Percentiles rank a stretch among this genome's conserved stretches.
Conservation (phyloP, 306 rosid species). For the peach (Prunus persica) region DNA sequence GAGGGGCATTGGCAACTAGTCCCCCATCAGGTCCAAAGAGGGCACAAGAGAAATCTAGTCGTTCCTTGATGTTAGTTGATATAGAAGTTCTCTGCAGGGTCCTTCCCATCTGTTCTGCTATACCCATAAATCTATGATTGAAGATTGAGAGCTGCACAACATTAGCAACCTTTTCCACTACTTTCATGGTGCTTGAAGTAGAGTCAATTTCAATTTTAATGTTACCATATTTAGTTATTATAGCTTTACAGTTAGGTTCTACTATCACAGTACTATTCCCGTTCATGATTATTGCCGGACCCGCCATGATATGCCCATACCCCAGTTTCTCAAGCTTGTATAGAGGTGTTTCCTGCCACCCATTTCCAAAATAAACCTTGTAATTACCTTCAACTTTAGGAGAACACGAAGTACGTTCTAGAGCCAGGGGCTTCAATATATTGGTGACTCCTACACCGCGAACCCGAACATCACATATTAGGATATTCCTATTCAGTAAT, state of each 20-base stretch:
- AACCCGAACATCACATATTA: constrained; percentile 76
- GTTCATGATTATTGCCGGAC: constrained; percentile 90
- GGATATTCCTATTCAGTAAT: constrained; percentile 65
- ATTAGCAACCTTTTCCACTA: constrained; percentile 68
- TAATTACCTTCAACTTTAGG: constrained; percentile 65
- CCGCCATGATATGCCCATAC: constrained; percentile 52
- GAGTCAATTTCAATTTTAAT: constrained; percentile 76
- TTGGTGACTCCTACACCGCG: constrained; percentile 87
- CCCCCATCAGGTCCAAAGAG: constrained; percentile 93
- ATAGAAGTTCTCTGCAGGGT: constrained; percentile 95
- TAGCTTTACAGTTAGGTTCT: constrained; percentile 79
- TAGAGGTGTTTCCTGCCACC: constrained; percentile 80
- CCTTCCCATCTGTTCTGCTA: constrained; percentile 99
- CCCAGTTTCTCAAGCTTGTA: constrained; percentile 83
- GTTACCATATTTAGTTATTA: constrained; percentile 72
- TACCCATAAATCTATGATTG: constrained; percentile 95
- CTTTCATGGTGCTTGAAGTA: constrained; percentile 35
- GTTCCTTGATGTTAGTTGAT: constrained; percentile 91
- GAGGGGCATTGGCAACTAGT: constrained; percentile 96
- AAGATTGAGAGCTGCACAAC: constrained; percentile 94
- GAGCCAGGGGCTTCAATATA: constrained; percentile 67
- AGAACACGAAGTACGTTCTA: constrained; percentile 41
- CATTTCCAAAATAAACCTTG: constrained; percentile 77
- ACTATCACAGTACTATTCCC: constrained; percentile 92
- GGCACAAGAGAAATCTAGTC: constrained; percentile 95